Evolutionary conservation across 1,139 yeast species (phyloP).

Genomic region (Lodderomyces theae): DNA sequence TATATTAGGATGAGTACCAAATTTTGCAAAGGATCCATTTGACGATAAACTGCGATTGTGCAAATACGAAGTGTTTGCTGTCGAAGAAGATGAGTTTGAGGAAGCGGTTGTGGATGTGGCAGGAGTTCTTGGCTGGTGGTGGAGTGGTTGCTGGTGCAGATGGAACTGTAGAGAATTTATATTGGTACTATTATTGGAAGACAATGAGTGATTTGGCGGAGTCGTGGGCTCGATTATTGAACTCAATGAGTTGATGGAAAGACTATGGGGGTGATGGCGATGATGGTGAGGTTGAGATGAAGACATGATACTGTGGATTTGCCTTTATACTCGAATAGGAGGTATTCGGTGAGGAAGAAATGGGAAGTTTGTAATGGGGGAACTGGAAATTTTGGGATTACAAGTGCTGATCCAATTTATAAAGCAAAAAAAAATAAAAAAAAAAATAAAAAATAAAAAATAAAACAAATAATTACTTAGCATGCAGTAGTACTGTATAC

Average conservation of each 20-base stretch:
- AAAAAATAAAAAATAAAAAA: background rate
- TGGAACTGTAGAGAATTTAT: constrained; percentile 1
- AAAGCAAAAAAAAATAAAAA: background rate
- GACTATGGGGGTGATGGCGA: constrained; percentile 33
- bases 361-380: constrained; percentile 2
- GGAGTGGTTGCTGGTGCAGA: constrained; percentile 8
- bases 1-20: constrained; percentile 6
- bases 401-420: background rate
- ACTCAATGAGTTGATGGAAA: constrained; percentile 36
- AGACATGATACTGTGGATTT: constrained; percentile 7
- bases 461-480: background rate
- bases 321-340: constrained; percentile 7
- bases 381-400: background rate
- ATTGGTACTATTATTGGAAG: constrained; percentile 5
- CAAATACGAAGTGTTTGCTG: constrained; percentile 10
- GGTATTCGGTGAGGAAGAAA: background rate
- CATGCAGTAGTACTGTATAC: background rate
- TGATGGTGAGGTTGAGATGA: constrained; percentile 17
- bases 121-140: constrained; percentile 11
- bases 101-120: constrained; percentile 11
- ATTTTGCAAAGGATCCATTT: constrained; percentile 8
- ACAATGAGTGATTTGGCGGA: constrained; percentile 26
- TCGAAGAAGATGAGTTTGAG: constrained; percentile 11
- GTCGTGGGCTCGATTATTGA: constrained; percentile 43
- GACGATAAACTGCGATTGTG: constrained; percentile 14